Conservation (phyloP, 2,329 filamentous ascomycete genomes). For the Colletotrichum tropicicola region DNA sequence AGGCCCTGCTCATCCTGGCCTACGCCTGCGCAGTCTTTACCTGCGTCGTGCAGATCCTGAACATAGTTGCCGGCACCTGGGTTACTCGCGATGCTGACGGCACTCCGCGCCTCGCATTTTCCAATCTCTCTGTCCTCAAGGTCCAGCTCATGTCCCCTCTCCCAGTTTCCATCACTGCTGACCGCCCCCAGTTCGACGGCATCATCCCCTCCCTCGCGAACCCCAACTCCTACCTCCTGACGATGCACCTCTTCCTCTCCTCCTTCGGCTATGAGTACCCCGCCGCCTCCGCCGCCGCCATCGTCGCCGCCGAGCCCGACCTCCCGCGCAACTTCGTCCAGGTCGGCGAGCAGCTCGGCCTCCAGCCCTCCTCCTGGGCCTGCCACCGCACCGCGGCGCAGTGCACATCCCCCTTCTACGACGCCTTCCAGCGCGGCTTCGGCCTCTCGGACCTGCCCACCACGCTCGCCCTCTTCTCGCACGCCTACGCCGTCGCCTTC, state of each 20-base stretch:
- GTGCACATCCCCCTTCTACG: constrained; percentile 26
- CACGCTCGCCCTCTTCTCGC: not conserved
- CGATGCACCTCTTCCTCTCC: constrained; percentile 23
- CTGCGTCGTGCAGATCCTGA: constrained; percentile 7
- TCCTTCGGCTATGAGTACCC: constrained; percentile 29
- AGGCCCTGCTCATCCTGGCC: not conserved
- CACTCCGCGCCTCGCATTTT: not conserved
- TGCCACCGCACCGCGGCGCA: constrained; percentile 6
- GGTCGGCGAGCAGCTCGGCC: constrained; percentile 11
- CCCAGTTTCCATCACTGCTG: not conserved
- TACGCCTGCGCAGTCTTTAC: not conserved
- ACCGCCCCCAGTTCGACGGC: constrained; percentile 16
- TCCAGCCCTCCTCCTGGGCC: constrained; percentile 18
- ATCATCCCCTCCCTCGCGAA: constrained; percentile 9
- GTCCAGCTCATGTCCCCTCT: not conserved
- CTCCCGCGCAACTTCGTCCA: constrained; percentile 20
- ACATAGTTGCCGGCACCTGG: constrained; percentile 13
- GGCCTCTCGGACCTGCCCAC: not conserved
- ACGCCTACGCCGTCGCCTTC: not conserved
- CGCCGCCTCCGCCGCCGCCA: not conserved
- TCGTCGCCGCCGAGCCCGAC: constrained; percentile 1
- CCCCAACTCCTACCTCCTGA: constrained; percentile 15
- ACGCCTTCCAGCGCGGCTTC: not conserved
- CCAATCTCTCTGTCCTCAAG: constrained; percentile 9
- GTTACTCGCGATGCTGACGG: not conserved